A percentile compares a stretch with the other conserved stretches of the same genome.
phyloP scores from a whole-genome alignment of 2,329 filamentous ascomycete species.

The Botryotinia calthae region DNA sequence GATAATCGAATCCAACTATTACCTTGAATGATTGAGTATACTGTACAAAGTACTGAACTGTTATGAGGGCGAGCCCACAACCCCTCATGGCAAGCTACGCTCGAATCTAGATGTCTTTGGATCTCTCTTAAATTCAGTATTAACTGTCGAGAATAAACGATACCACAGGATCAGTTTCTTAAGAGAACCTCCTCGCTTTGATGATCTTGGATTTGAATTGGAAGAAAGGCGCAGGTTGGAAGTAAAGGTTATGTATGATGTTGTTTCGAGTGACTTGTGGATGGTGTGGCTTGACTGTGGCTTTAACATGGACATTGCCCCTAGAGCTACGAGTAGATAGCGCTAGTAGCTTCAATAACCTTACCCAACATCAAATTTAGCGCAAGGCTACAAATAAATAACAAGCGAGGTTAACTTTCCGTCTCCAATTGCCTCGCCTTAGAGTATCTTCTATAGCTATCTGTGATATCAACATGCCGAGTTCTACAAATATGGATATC shows the following conservation, averaged over 20 bases:
- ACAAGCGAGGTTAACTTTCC: conserved; percentile 21
- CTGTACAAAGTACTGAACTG: not conserved
- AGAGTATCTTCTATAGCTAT: not conserved
- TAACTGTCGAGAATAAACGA: not conserved
- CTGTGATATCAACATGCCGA: not conserved
- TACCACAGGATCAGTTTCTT: not conserved
- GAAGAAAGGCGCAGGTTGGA: not conserved
- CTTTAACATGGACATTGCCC: not conserved
- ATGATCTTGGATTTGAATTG: not conserved
- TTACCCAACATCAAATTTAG: conserved; percentile 11
- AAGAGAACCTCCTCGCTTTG: not conserved
- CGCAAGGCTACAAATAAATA: conserved; percentile 18
- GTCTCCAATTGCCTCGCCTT: not conserved
- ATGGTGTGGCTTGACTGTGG: not conserved
- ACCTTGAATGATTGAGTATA: not conserved
- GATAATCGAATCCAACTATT: not conserved
- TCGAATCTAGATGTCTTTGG: not conserved
- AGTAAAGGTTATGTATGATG: not conserved
- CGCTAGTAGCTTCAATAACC: not conserved
- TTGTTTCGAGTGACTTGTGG: not conserved
- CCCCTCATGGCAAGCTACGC: not conserved
- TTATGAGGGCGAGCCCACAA: not conserved
- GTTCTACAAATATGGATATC: conserved; percentile 8
- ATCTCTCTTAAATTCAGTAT: not conserved
- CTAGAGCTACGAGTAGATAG: not conserved